Evolutionary conservation across 352 stramenopile genomes (phyloP), one percentile per base, ranked within the genome.

Genomic region (Globisporangium heterothallicum): DNA sequence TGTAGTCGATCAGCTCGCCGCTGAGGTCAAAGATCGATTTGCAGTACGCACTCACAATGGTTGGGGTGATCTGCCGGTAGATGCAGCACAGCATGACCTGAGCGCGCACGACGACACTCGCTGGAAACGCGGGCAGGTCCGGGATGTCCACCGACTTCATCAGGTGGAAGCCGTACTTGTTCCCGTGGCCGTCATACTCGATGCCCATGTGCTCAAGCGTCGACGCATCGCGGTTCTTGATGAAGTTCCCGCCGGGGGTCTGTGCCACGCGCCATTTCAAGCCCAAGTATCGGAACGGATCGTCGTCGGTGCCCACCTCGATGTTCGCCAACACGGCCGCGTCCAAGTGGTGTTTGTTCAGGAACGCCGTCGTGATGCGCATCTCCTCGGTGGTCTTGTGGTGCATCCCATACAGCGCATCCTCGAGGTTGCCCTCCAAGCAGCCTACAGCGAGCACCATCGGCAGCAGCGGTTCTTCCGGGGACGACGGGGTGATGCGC

Each of bases 341-440:
- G 45, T 86, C 71, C 1, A 77, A 19, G 24, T 59, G 41, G 24
- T 59, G 41, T 40, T 81, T 80, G 54, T 65, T 73, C 26, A 71
- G 49, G 42, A 65, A 71, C 0, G 59, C 49, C n/a, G 66, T 57
- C 0, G 59, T 69, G n/a, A 63, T 50, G 0, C 71, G 66, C 68
- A 84, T 83, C 47, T 81, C 72, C 3, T 70, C 51, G 0, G 68
- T 71, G 7, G 49, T 84, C 50, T 75, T 81, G 42, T 68, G 48
- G 51, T 80, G 65, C 24, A 82, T 38, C 3, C 72, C 72, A 40
- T 82, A 84, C 4, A 84, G 58, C 21, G 64, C 48, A 52, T 86
- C 68, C 30, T 80, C 68, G 16, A 86, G 53, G 10, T 50, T 38
- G 26, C 70, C 72, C 3, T 70, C 59, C 16, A 82, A 60, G 0